A percentile compares a stretch with the other conserved stretches of the same genome.
Conservation (phyloP, 202 grass and related monocot species). For the Eragrostis tef region DNA sequence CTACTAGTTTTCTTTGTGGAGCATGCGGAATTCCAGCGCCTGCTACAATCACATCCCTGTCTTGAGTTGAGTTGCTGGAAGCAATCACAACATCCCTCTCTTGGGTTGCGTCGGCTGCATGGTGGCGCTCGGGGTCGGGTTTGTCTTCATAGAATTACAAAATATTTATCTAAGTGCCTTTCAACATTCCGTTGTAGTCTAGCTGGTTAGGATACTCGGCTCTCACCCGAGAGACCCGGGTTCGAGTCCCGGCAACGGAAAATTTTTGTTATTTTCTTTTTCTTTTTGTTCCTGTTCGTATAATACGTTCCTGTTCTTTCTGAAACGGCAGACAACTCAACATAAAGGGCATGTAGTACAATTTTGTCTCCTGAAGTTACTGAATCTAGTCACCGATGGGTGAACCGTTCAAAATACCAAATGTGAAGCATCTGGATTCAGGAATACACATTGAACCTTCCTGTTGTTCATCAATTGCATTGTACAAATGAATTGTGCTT, state of each 20-base stretch:
- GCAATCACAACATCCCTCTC: no score
- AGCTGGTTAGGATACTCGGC: slow-evolving; percentile 84
- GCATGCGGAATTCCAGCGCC: no score
- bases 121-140: no score
- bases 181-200: slow-evolving; percentile 64
- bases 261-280: neutral
- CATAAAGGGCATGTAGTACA: no score
- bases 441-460: neutral
- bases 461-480: neutral
- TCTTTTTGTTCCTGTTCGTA: neutral
- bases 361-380: no score
- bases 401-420: neutral
- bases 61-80: no score
- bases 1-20: no score
- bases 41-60: no score
- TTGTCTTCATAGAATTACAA: no score
- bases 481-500: neutral
- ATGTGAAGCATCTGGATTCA: neutral
- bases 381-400: neutral
- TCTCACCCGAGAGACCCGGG: slow-evolving; percentile 84
- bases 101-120: no score
- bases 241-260: slow-evolving; percentile 83
- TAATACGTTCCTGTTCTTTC: neutral
- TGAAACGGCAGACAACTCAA: neutral
- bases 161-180: no score